These are phyloP conservation scores for Penicillium sp. DNA, from an alignment of 2,329 filamentous ascomycete genomes.

Conservation along the genomic window DNA sequence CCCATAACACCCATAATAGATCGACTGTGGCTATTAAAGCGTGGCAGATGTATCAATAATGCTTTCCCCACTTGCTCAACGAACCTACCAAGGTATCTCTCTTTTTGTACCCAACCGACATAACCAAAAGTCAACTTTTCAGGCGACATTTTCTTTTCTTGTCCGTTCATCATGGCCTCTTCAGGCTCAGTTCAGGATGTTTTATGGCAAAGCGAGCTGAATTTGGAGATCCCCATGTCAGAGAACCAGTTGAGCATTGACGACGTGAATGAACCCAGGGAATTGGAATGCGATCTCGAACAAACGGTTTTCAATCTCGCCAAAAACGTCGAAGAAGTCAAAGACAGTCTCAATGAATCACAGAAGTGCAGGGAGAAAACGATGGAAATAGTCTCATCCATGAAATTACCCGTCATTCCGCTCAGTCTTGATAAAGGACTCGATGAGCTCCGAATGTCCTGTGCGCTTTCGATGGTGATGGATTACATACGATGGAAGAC, in stretches of 20 bases:
- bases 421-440: neutral
- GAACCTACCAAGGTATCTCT: neutral
- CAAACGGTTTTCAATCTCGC: neutral
- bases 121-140: neutral
- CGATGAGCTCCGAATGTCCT: neutral
- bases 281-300: neutral
- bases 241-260: neutral
- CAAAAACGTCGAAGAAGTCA: neutral
- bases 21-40: no score
- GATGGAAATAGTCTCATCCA: neutral
- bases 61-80: no score
- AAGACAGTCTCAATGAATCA: neutral
- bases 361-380: neutral
- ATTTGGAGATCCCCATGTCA: neutral
- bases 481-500: neutral
- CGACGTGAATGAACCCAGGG: neutral
- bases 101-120: neutral
- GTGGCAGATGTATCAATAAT: neutral
- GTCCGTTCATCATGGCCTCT: neutral
- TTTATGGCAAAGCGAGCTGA: neutral
- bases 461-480: neutral
- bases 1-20: neutral
- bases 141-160: no score
- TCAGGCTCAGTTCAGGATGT: neutral
- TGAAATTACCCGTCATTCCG: neutral